A percentile compares a stretch with the other conserved stretches of the same genome.
Evolutionary conservation across 495 filamentous ascomycete genomes (phyloP).

Genomic region (Aspergillus sclerotiicarbonarius): DNA sequence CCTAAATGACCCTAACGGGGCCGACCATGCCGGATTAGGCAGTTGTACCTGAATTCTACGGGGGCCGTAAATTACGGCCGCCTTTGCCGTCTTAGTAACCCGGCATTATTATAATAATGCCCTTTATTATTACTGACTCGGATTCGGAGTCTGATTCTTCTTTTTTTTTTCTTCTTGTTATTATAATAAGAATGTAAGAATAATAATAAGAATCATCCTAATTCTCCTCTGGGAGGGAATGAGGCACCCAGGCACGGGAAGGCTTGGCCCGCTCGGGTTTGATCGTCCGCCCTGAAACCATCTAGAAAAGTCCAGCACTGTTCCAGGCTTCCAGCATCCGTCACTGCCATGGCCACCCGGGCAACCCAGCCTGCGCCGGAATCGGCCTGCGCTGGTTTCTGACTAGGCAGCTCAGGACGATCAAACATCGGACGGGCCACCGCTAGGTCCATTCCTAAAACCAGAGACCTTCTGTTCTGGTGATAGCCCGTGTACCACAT

Average conservation of each 20-base stretch:
- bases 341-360: neutral
- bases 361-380: too few relatives aligned
- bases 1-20: neutral
- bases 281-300: slow-evolving; percentile 42
- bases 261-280: slow-evolving; percentile 22
- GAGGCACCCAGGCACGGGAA: neutral
- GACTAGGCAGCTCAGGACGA: neutral
- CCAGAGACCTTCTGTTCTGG: neutral
- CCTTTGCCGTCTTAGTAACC: neutral
- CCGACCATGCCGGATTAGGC: neutral
- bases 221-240: neutral
- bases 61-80: slow-evolving; percentile 9
- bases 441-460: neutral
- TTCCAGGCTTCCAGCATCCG: slow-evolving; percentile 16
- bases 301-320: slow-evolving; percentile 30
- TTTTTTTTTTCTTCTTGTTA: too few relatives aligned
- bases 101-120: too few relatives aligned
- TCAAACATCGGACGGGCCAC: neutral
- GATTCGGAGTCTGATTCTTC: too few relatives aligned
- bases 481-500: neutral
- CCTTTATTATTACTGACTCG: too few relatives aligned
- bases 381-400: neutral
- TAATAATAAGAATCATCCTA: too few relatives aligned
- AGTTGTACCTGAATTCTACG: slow-evolving; percentile 11
- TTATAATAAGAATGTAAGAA: too few relatives aligned